Evolutionary conservation across 2,329 filamentous ascomycete genomes (phyloP), one percentile per base, ranked within the genome.

Genomic region (Neopestalotiopsis sp.): DNA sequence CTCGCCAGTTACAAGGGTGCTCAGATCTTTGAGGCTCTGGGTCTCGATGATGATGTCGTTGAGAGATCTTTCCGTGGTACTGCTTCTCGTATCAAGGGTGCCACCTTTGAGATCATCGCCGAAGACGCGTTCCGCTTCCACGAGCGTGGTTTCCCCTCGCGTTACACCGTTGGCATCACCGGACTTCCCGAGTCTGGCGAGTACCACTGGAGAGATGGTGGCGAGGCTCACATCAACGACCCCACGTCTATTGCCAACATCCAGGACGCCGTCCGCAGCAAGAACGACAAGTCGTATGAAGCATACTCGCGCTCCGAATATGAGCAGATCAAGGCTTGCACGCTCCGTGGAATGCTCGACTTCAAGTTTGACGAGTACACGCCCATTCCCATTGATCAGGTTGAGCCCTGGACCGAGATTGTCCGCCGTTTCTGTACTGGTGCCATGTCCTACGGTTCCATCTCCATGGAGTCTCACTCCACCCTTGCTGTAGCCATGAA

Each of bases 261-360:
- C 70, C 95, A 98, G 81, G 95, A 98, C 81, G 95, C 95, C 13
- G 95, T 98, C 17, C 92, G 95, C 69, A 95, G 92, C 72, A 98
- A 98, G 90, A 98, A 98, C 77, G 95, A 98, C 86, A 97, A 97
- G 84, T 98, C 95, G 0, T 98, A 98, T 81, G 95, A 98, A 82
- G 95, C 95, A 0, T 98, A 98, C 83, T 97, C 95, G 0, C 89
- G 92, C 71, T 92, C 94, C 2, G 94, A 96, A 80, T 97, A 97
- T 78, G 95, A 98, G 85, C 93, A 96, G 78, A 97, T 98, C 85
- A 98, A 97, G 86, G 90, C 94, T 77, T 98, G 95, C 82, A 98
- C 95, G 1, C 90, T 98, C 7, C 94, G 95, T 79, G 95, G 95
- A 78, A 89, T 98, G 78, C 89, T 98, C 57, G 95, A 98, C 81